Conservation (phyloP, 2,329 filamentous ascomycete genomes). For the Tothia fuscella region DNA sequence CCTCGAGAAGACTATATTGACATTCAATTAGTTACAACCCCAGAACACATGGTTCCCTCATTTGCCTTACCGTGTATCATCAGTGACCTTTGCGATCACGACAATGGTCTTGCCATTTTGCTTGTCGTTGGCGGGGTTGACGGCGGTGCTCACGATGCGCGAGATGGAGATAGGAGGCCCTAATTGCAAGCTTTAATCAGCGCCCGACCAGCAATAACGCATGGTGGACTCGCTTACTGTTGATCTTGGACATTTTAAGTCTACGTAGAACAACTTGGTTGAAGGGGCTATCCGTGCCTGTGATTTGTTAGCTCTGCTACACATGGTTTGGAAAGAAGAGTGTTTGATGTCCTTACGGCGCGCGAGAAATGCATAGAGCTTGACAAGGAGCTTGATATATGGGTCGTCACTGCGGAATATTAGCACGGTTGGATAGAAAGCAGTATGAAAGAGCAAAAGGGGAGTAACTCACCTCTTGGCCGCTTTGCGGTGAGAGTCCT, state of each 20-base stretch:
- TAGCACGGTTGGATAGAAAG: neutral
- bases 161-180: conserved; percentile 80
- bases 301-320: conserved; percentile 28
- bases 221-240: conserved; percentile 44
- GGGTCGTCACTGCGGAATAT: conserved; percentile 98
- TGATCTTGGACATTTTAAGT: conserved; percentile 97
- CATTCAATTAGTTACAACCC: neutral
- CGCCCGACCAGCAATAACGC: conserved; percentile 10
- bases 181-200: conserved; percentile 13
- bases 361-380: conserved; percentile 94
- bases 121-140: conserved; percentile 38
- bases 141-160: conserved; percentile 58
- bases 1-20: conserved; percentile 47
- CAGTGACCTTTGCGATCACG: conserved; percentile 87
- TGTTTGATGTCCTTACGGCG: conserved; percentile 41
- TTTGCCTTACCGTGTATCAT: conserved; percentile 75
- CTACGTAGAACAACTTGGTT: conserved; percentile 98
- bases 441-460: neutral
- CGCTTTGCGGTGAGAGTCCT: conserved; percentile 69
- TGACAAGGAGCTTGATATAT: conserved; percentile 93
- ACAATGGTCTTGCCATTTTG: conserved; percentile 77
- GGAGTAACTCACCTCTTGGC: conserved; percentile 58
- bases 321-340: conserved; percentile 22
- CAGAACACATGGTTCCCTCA: too few relatives aligned
- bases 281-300: conserved; percentile 95